Conservation (phyloP, 352 stramenopile genomes). For the Globisporangium megalacanthum region DNA sequence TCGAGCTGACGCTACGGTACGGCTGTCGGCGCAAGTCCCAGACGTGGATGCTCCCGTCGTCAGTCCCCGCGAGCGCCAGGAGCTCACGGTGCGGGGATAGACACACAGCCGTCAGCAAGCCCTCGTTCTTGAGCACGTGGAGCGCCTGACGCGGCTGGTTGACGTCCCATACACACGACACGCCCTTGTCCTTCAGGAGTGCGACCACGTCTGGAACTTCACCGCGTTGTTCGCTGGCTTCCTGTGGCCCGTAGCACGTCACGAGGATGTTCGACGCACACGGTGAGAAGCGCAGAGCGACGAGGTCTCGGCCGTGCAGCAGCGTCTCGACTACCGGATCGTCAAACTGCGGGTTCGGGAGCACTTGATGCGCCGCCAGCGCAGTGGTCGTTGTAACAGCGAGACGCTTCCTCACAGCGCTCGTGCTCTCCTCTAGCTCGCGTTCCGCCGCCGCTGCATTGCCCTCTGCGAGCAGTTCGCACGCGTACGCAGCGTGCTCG, state of each 20-base stretch:
- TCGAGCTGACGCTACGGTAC: background rate
- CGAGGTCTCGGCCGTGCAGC: conserved; percentile 26
- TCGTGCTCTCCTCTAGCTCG: conserved; percentile 10
- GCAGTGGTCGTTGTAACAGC: conserved; percentile 5
- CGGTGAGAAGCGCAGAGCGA: conserved; percentile 40
- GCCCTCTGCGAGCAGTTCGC: conserved; percentile 47
- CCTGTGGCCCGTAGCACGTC: conserved; percentile 26
- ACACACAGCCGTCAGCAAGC: conserved; percentile 26
- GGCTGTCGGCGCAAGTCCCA: conserved; percentile 50
- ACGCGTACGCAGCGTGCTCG: conserved; percentile 49
- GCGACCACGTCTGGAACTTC: background rate
- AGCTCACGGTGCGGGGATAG: conserved; percentile 49
- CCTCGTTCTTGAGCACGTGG: conserved; percentile 47
- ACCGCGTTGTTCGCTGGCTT: background rate
- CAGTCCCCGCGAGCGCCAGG: conserved; percentile 44
- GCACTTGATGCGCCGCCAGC: conserved; percentile 23
- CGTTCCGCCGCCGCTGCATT: conserved; percentile 28
- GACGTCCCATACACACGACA: conserved; percentile 64
- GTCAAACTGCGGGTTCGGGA: conserved; percentile 29
- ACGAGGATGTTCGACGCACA: conserved; percentile 44
- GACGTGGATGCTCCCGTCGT: conserved; percentile 60
- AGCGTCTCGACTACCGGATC: conserved; percentile 23
- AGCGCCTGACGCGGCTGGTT: conserved; percentile 38
- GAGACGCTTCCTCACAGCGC: conserved; percentile 8
- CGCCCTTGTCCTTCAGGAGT: conserved; percentile 30